Percentiles rank a stretch among this genome's conserved stretches.
Conservation (phyloP, 805 yeast genomes). For the Candida berthetii region DNA sequence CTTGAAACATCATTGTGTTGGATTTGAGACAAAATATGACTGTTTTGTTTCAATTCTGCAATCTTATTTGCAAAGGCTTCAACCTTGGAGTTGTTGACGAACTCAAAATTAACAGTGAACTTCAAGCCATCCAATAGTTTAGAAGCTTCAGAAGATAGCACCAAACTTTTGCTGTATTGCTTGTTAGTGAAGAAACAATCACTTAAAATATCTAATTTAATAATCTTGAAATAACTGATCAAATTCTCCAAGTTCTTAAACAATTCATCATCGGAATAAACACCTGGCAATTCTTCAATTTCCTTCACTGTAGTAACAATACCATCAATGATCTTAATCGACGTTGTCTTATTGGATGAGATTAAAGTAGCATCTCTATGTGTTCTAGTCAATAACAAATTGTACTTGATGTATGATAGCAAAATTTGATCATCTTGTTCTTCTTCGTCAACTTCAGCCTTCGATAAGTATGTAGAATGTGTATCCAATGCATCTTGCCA, state of each 20-base stretch:
- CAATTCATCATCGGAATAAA: constrained; percentile 75
- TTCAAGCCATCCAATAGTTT: constrained; percentile 11
- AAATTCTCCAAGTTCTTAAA: constrained; percentile 45
- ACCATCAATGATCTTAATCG: constrained; percentile 28
- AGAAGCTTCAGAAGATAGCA: constrained; percentile 30
- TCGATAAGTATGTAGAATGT: constrained; percentile 50
- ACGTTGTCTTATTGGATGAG: constrained; percentile 16
- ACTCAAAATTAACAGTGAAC: constrained; percentile 17
- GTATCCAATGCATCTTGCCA: constrained; percentile 68
- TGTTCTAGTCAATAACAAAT: constrained; percentile 56
- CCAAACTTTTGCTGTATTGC: constrained; percentile 40
- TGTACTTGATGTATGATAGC: constrained; percentile 69
- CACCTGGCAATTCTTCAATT: constrained; percentile 84
- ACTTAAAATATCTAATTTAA: constrained; percentile 39
- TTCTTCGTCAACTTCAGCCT: constrained; percentile 34
- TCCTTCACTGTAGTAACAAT: constrained; percentile 49
- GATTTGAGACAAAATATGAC: constrained; percentile 45
- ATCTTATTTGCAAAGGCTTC: constrained; percentile 15
- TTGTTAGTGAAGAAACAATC: constrained; percentile 34
- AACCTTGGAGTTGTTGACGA: constrained; percentile 33
- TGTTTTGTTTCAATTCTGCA: constrained; percentile 15
- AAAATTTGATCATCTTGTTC: constrained; percentile 71
- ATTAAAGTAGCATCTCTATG: constrained; percentile 59
- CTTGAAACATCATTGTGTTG: constrained; percentile 20
- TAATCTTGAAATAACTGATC: constrained; percentile 37